A percentile compares a stretch with the other conserved stretches of the same genome.
These are phyloP conservation scores for Penicillium frequentans DNA, from an alignment of 2,329 filamentous ascomycete species.

Conservation along the genomic window DNA sequence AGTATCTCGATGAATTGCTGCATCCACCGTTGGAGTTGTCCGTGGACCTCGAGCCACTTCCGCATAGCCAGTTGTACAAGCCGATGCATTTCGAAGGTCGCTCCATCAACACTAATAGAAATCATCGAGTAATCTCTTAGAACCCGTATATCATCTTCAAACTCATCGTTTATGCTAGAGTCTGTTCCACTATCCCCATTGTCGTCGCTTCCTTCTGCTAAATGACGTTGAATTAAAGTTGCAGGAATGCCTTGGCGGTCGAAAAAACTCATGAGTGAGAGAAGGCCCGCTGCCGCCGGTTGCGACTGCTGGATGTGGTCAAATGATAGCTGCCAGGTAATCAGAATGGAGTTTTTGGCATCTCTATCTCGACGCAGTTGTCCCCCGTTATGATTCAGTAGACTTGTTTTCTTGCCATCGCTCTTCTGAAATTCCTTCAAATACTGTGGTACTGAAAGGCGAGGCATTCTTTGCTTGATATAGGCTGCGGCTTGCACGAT, in stretches of 20 bases:
- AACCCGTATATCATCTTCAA: conserved; percentile 1
- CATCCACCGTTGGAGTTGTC: neutral
- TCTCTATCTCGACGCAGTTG: conserved; percentile 20
- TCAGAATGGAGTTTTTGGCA: conserved; percentile 27
- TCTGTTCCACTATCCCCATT: neutral
- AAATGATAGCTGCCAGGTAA: conserved; percentile 37
- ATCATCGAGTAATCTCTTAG: conserved; percentile 7
- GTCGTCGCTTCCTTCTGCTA: neutral
- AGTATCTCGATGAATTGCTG: conserved; percentile 3
- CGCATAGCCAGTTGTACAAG: conserved; percentile 11
- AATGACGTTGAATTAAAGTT: neutral
- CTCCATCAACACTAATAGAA: neutral
- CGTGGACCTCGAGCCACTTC: conserved; percentile 4
- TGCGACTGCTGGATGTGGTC: conserved; percentile 25
- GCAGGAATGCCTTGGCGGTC: conserved; percentile 25
- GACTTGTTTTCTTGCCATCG: conserved; percentile 24
- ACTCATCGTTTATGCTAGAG: neutral
- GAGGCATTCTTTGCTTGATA: conserved; percentile 17
- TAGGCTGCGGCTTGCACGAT: conserved; percentile 32
- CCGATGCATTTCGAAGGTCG: conserved; percentile 8
- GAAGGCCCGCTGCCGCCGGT: conserved; percentile 24
- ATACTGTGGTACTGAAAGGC: conserved; percentile 9
- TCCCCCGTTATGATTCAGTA: conserved; percentile 30
- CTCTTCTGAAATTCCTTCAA: conserved; percentile 33
- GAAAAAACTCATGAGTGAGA: conserved; percentile 32